Percentiles rank a stretch among this genome's conserved stretches.
Evolutionary conservation across 2,329 filamentous ascomycete species (phyloP).

Genomic region (Aspergillus sp.): DNA sequence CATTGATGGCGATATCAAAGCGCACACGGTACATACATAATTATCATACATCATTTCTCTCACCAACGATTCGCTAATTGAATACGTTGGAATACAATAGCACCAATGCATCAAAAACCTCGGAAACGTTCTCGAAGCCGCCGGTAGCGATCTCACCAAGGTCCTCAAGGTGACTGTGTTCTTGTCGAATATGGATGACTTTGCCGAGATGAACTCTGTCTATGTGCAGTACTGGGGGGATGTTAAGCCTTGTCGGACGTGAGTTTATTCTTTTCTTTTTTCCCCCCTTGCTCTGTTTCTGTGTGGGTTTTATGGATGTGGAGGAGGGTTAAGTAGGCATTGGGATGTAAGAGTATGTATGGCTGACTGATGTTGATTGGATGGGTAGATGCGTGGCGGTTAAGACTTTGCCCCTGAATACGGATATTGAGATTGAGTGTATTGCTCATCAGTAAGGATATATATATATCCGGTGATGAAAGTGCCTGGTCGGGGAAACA

Average conservation of each 20-base stretch:
- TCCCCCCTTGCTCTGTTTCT: neutral
- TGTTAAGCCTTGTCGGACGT: constrained; percentile 60
- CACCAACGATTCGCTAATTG: constrained; percentile 2
- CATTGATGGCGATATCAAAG: constrained; percentile 59
- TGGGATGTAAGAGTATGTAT: neutral
- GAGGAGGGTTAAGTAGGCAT: neutral
- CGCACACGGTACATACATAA: constrained; percentile 49
- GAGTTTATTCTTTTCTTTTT: constrained; percentile 11
- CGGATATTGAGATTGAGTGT: constrained; percentile 87
- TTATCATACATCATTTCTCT: too few relatives aligned
- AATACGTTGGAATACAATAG: constrained; percentile 18
- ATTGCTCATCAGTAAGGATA: constrained; percentile 49
- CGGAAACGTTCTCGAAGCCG: constrained; percentile 59
- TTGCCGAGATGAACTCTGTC: constrained; percentile 77
- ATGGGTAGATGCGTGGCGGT: constrained; percentile 71
- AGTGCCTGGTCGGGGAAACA: neutral
- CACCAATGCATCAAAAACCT: constrained; percentile 64
- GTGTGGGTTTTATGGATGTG: neutral
- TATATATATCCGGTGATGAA: neutral
- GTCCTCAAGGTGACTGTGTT: constrained; percentile 70
- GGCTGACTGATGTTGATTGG: neutral
- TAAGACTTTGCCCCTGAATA: constrained; percentile 82
- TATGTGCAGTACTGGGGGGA: constrained; percentile 72
- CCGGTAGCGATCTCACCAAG: constrained; percentile 56
- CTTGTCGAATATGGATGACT: constrained; percentile 66